Percentiles rank a stretch among this genome's conserved stretches.
Evolutionary conservation across 2,329 filamentous ascomycete genomes (phyloP).

Genomic region (Hymenoscyphus occultus): DNA sequence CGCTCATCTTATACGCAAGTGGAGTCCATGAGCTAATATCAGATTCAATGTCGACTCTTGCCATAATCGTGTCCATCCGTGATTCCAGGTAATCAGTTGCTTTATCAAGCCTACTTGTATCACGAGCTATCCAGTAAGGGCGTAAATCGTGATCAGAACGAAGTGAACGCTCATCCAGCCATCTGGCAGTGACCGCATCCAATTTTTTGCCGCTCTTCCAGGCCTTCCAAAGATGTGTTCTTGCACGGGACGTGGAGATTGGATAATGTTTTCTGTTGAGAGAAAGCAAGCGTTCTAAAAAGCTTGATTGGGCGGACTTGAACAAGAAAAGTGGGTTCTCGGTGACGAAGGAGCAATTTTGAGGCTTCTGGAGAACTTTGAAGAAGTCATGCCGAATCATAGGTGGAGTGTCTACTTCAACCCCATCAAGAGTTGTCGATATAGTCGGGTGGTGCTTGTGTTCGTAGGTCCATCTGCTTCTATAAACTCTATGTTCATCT

Average conservation of each 20-base stretch:
- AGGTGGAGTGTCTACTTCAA: conserved; percentile 47
- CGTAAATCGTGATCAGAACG: conserved; percentile 40
- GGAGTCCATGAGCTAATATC: conserved; percentile 32
- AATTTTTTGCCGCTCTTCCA: conserved; percentile 45
- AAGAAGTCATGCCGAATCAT: conserved; percentile 49
- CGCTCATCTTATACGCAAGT: conserved; percentile 37
- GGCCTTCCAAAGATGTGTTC: conserved; percentile 45
- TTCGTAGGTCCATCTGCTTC: conserved; percentile 46
- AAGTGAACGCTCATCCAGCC: conserved; percentile 45
- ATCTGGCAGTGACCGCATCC: conserved; percentile 46
- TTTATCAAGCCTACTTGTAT: conserved; percentile 37
- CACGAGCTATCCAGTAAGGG: conserved; percentile 41
- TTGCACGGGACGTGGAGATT: conserved; percentile 42
- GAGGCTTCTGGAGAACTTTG: conserved; percentile 42
- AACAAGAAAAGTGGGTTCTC: conserved; percentile 53
- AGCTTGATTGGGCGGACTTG: conserved; percentile 31
- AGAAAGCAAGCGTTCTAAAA: conserved; percentile 36
- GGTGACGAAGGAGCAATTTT: conserved; percentile 43
- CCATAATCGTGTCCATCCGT: conserved; percentile 33
- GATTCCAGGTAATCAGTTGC: conserved; percentile 42
- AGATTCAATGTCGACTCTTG: conserved; percentile 33
- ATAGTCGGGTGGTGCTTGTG: conserved; percentile 47
- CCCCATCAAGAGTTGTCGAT: conserved; percentile 47
- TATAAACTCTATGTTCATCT: conserved; percentile 39
- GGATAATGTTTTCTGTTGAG: conserved; percentile 37